A percentile compares a stretch with the other conserved stretches of the same genome.
These are phyloP conservation scores for Rhododendron kiyosumense DNA, from an alignment of 148 eudicot species.

Conservation along the genomic window DNA sequence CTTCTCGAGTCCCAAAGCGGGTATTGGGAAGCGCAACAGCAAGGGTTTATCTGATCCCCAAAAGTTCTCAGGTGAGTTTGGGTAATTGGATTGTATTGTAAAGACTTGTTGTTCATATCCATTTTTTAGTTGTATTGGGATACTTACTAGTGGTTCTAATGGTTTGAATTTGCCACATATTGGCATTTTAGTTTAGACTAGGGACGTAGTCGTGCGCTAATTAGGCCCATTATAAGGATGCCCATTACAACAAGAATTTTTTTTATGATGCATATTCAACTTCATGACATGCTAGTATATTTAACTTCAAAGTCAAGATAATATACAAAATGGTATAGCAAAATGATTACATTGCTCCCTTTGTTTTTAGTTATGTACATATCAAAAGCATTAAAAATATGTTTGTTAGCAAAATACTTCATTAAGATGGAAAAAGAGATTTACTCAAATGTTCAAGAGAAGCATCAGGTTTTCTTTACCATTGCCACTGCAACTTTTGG, in stretches of 20 bases:
- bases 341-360: not conserved
- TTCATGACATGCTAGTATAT: not conserved
- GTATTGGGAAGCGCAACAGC: not conserved
- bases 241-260: not conserved
- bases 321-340: not conserved
- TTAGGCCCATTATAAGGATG: not conserved
- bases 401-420: too few species aligned
- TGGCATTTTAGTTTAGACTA: not conserved
- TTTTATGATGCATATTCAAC: not conserved
- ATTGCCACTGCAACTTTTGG: too few species aligned
- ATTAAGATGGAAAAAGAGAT: too few species aligned
- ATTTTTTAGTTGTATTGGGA: not conserved
- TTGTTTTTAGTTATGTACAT: too few species aligned
- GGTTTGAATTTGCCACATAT: not conserved
- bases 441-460: too few species aligned
- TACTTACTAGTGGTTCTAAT: not conserved
- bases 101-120: not conserved
- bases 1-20: constrained; percentile 19
- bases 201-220: not conserved
- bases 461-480: too few species aligned
- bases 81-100: constrained; percentile 10
- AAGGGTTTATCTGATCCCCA: not conserved
- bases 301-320: not conserved
- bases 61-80: not conserved
- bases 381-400: not conserved